These are phyloP conservation scores for Dittrichia graveolens DNA, from an alignment of 129 eudicot species.

Conservation along the genomic window DNA sequence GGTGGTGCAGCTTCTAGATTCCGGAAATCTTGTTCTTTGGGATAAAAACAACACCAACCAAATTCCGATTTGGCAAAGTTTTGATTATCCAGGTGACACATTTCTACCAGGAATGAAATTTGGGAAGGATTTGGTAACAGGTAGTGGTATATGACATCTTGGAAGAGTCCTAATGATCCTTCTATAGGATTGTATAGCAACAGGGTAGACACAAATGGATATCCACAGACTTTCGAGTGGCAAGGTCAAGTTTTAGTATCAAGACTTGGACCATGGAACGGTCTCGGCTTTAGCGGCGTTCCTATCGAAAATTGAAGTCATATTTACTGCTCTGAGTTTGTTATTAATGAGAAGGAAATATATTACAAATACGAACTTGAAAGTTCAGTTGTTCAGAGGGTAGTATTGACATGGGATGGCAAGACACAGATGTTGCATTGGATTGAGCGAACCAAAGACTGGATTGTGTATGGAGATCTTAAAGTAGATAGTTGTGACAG, in stretches of 20 bases:
- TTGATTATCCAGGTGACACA: conserved; percentile 32
- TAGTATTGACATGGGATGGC: conserved; percentile 15
- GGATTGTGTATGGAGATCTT: neutral
- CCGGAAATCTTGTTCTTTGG: conserved; percentile 28
- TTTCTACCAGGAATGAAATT: conserved; percentile 31
- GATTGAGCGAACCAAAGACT: conserved; percentile 22
- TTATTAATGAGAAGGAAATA: conserved; percentile 16
- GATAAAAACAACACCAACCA: neutral
- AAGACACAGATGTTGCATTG: conserved; percentile 6
- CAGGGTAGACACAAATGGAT: conserved; percentile 22
- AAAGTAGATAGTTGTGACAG: conserved; percentile 20
- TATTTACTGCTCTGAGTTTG: too few species aligned
- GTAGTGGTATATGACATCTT: conserved; percentile 27
- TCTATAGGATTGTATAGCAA: conserved; percentile 24
- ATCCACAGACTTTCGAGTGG: conserved; percentile 27
- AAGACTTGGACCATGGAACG: conserved; percentile 46
- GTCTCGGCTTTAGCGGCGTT: conserved; percentile 23
- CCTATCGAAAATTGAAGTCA: too few species aligned
- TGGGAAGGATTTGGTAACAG: conserved; percentile 34
- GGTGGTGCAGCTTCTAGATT: conserved; percentile 29
- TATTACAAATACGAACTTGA: conserved; percentile 3
- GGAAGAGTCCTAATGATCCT: conserved; percentile 47
- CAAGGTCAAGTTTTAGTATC: neutral
- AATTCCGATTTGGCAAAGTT: conserved; percentile 38
- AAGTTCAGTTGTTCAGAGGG: neutral